phyloP scores from a whole-genome alignment of 2,329 filamentous ascomycete species.

The Fusarium siculi region DNA sequence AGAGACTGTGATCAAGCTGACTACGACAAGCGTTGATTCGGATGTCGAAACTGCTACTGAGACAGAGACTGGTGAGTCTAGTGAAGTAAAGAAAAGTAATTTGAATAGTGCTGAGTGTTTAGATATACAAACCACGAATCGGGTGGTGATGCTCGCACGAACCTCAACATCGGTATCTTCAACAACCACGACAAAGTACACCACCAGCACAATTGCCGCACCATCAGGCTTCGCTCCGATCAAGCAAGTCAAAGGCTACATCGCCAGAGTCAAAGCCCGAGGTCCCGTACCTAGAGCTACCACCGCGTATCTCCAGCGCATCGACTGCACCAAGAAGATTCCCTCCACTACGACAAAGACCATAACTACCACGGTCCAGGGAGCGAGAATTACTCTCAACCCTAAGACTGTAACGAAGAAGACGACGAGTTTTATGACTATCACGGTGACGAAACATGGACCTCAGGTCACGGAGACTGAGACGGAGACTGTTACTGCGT shows the following conservation, averaged over 20 bases:
- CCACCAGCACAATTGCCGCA: not conserved
- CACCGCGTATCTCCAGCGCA: not conserved
- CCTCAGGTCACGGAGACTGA: not conserved
- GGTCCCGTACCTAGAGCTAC: not conserved
- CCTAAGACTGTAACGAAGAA: not conserved
- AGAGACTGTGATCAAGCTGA: not conserved
- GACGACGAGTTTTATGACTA: not conserved
- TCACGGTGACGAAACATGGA: not conserved
- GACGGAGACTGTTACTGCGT: not conserved
- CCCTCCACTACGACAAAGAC: not conserved
- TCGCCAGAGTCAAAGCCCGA: not conserved
- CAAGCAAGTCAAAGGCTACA: not conserved
- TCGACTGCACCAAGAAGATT: constrained; percentile 1
- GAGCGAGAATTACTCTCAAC: not conserved
- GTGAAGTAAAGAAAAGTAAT: too few relatives aligned
- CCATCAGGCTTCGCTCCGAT: not conserved
- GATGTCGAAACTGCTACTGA: not conserved
- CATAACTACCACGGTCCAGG: not conserved
- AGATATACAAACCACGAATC: not conserved
- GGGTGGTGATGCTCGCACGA: not conserved
- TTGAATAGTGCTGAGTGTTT: not conserved
- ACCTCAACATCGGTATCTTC: not conserved
- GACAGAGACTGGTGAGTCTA: not conserved
- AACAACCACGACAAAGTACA: not conserved
- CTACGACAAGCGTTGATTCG: not conserved